Conservation (phyloP, 768 basidiomycete genomes). For the Pisolithus albus region DNA sequence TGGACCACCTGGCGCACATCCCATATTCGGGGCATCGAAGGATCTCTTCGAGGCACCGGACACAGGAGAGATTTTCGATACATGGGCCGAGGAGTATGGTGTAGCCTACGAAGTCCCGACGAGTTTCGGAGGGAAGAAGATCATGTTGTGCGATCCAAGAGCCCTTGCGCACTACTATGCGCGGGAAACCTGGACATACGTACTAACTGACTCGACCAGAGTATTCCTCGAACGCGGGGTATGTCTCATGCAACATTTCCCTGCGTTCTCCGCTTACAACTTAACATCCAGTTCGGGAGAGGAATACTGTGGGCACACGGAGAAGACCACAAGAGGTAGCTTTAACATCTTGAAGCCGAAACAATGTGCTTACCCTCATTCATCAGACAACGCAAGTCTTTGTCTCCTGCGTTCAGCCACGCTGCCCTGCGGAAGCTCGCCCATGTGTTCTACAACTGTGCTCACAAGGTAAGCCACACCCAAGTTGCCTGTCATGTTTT, state of each 20-base stretch:
- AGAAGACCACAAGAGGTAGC: conserved; percentile 37
- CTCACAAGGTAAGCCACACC: conserved; percentile 17
- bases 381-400: conserved; percentile 21
- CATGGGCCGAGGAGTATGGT: conserved; percentile 42
- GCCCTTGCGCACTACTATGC: conserved; percentile 45
- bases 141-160: conserved; percentile 39
- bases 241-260: not conserved
- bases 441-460: conserved; percentile 22
- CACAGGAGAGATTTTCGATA: conserved; percentile 32
- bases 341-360: not conserved
- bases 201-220: conserved; percentile 29
- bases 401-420: conserved; percentile 22
- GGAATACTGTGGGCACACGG: conserved; percentile 36
- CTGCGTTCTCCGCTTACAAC: not conserved
- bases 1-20: conserved; percentile 38
- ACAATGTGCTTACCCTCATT: not conserved
- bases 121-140: conserved; percentile 26
- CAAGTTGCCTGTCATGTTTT: not conserved
- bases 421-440: conserved; percentile 19
- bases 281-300: conserved; percentile 24
- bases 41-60: conserved; percentile 22
- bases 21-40: conserved; percentile 35
- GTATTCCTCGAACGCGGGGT: conserved; percentile 31
- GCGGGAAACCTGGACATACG: conserved; percentile 42
- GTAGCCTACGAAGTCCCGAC: conserved; percentile 34